Evolutionary conservation across 495 filamentous ascomycete species (phyloP).

Genomic region (Letharia lupina): DNA sequence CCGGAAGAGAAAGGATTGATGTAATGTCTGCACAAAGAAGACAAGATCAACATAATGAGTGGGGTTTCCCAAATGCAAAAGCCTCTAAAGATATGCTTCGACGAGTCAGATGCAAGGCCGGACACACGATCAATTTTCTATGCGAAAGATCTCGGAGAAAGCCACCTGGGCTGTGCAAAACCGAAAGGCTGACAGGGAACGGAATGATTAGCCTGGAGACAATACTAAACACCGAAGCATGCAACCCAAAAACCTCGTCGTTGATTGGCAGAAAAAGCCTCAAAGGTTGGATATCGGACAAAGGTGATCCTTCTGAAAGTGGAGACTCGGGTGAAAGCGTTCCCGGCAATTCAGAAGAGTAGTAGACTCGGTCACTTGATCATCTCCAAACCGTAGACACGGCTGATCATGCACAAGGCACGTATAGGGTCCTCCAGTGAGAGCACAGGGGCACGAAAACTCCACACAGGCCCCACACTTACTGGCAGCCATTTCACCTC

Average conservation of each 20-base stretch:
- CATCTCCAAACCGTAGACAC: slow-evolving; percentile 10
- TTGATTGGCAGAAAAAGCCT: slow-evolving; percentile 9
- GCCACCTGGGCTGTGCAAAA: slow-evolving; percentile 19
- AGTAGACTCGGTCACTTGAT: slow-evolving; percentile 21
- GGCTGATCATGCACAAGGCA: slow-evolving; percentile 13
- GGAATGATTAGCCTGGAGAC: slow-evolving; percentile 10
- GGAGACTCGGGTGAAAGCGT: slow-evolving; percentile 11
- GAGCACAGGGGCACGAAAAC: slow-evolving; percentile 2
- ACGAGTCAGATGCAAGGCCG: slow-evolving; percentile 16
- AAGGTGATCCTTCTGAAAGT: slow-evolving; percentile 4
- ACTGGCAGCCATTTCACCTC: slow-evolving; percentile 16
- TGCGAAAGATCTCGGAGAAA: slow-evolving; percentile 14
- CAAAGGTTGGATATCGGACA: slow-evolving; percentile 1
- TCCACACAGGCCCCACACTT: slow-evolving; percentile 9
- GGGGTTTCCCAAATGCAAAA: slow-evolving; percentile 3
- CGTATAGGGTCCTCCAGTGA: slow-evolving; percentile 16
- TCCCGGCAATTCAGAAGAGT: background rate
- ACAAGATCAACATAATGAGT: slow-evolving; percentile 17
- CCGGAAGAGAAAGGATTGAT: slow-evolving; percentile 15
- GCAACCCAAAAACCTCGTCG: background rate
- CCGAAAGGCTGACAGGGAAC: slow-evolving; percentile 12
- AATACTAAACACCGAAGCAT: slow-evolving; percentile 8
- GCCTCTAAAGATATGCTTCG: background rate
- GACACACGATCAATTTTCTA: slow-evolving; percentile 8
- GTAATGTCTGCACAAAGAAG: slow-evolving; percentile 12